Evolutionary conservation across 768 basidiomycete species (phyloP).

Genomic region (Lactarius sp.): DNA sequence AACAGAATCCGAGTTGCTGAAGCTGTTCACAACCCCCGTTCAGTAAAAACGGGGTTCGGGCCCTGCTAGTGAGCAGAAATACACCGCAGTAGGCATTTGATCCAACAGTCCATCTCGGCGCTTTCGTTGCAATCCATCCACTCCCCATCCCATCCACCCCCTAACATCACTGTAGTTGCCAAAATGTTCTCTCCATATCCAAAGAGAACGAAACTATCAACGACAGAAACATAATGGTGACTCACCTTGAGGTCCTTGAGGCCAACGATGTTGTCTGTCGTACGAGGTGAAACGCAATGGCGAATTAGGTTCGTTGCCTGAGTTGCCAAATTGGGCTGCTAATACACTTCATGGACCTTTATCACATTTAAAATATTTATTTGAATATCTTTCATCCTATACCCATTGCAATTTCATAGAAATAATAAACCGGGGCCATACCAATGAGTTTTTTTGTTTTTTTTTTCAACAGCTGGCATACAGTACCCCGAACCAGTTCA

Average conservation of each 20-base stretch:
- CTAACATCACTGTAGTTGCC: not conserved
- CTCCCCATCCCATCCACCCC: conserved; percentile 11
- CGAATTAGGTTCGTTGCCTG: conserved; percentile 12
- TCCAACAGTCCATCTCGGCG: too few species aligned
- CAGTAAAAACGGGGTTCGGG: not conserved
- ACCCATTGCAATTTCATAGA: too few species aligned
- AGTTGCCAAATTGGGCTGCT: conserved; percentile 1
- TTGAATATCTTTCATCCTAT: too few species aligned
- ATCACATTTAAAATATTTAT: too few species aligned
- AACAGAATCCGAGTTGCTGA: not conserved
- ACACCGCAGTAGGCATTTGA: not conserved
- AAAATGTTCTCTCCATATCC: not conserved
- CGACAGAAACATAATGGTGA: not conserved
- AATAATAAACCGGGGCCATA: too few species aligned
- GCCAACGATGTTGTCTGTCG: not conserved
- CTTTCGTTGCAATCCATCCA: not conserved
- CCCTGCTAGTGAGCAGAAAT: not conserved
- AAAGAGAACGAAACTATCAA: not conserved
- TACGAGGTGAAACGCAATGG: not conserved
- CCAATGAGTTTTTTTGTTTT: too few species aligned
- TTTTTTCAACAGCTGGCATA: too few species aligned
- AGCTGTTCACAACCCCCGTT: not conserved
- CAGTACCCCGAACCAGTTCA: too few species aligned
- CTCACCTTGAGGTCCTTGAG: conserved; percentile 9
- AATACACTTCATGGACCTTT: too few species aligned